Base-by-base conservation (phyloP, 139 green algal species). In the Trebouxia sp. region DNA sequence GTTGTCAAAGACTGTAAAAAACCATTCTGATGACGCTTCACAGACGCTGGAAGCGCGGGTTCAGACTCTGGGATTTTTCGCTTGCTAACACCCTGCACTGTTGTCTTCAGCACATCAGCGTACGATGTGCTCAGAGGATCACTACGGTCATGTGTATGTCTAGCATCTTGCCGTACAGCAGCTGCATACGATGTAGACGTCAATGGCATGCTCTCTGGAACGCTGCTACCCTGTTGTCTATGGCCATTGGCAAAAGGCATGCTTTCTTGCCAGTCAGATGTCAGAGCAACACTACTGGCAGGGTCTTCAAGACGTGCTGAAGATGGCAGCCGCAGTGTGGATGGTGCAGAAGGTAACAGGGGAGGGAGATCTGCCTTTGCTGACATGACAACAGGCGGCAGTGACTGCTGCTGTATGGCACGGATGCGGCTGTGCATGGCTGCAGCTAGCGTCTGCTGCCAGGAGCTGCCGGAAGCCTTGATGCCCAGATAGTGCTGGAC, bases 401-500 rank as follows among this genome's bases (percentile, higher is more conserved):
- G 32, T 12, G 37, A 26, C 35, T 72, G 62, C 35, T 45, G 32
- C 62, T 72, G 62, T 45, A 72, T 22, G 24, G 35, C 62, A 14
- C 37, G 32, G 62, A 72, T 72, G 32, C 62, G 32, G 62, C 62
- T 72, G 62, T 72, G 32, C 62, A 72, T 72, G n/a, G 62, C 62
- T 28, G 62, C 62, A 26, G 62, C 32, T 14, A 72, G 10, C 26
- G 30, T 45, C 14, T 72, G 35, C 11, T 72, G 62, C 62, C 62
- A 72, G 15, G 62, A 72, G n/a, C 11, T 35, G 26, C 0, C n/a
- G 26, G 62, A 72, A 6, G 35, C 15, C 9, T 32, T 14, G 32
- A 72, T 43, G 32, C 62, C 62, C 62, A 72, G 62, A 24, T 72
- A 72, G 35, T 72, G 62, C 62, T 72, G 62, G 35, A 72, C 62